phyloP scores from a whole-genome alignment of 2,329 filamentous ascomycete species.

The Fusarium anguioides region DNA sequence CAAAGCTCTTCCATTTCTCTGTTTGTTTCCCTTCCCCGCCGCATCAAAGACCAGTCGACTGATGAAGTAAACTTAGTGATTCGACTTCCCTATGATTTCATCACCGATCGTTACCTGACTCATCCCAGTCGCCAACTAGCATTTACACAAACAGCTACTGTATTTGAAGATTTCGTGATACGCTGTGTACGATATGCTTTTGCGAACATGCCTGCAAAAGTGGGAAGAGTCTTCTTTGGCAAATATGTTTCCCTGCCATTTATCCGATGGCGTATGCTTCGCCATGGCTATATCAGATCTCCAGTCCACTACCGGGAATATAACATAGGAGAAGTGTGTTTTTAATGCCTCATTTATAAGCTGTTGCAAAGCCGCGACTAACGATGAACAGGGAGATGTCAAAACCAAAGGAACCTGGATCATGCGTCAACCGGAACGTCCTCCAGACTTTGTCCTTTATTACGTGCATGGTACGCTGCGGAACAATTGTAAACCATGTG shows the following conservation, averaged over 20 bases:
- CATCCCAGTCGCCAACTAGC: slow-evolving; percentile 55
- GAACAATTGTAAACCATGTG: neutral
- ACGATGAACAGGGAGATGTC: slow-evolving; percentile 50
- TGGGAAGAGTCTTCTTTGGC: slow-evolving; percentile 82
- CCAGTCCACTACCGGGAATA: slow-evolving; percentile 73
- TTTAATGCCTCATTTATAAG: neutral
- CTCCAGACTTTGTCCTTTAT: slow-evolving; percentile 82
- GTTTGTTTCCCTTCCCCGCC: slow-evolving; percentile 56
- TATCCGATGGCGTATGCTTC: slow-evolving; percentile 77
- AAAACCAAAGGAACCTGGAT: slow-evolving; percentile 75
- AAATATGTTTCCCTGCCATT: slow-evolving; percentile 79
- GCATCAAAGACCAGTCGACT: slow-evolving; percentile 12
- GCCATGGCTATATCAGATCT: slow-evolving; percentile 73
- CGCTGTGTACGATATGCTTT: slow-evolving; percentile 84
- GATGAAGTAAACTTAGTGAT: slow-evolving; percentile 41
- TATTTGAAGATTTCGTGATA: slow-evolving; percentile 82
- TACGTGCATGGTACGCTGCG: slow-evolving; percentile 76
- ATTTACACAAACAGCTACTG: slow-evolving; percentile 75
- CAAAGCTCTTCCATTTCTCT: slow-evolving; percentile 74
- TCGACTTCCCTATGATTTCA: slow-evolving; percentile 46
- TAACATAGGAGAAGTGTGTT: slow-evolving; percentile 45
- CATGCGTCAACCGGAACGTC: slow-evolving; percentile 65
- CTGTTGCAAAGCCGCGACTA: neutral
- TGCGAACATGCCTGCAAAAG: slow-evolving; percentile 72
- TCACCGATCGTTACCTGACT: slow-evolving; percentile 49